Base-by-base conservation (phyloP, 2,329 filamentous ascomycete species). In the Fusarium neocosmosporiellum region DNA sequence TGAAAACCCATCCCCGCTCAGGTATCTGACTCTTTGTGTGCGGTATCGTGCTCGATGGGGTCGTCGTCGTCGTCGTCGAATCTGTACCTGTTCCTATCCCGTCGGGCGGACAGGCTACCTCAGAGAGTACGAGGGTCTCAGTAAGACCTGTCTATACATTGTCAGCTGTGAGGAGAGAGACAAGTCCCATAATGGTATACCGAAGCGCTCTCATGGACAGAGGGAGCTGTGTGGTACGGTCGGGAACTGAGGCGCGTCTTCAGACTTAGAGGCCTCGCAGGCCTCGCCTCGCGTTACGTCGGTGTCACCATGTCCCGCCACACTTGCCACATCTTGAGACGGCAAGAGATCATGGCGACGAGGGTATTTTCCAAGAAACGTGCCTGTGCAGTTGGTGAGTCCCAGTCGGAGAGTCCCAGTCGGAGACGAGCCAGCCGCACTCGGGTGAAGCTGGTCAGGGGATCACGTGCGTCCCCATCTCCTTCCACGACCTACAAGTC, bases 251-350 rank as follows among this genome's bases (percentile, higher is more conserved):
- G 59, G 53, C n/a, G 57, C 58, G 48, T 68, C 61, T 69, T 50
- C 46, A 59, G 58, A 61, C 43, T 46, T 54, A 67, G 59, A 61
- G 37, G 59, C 48, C 65, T 65, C 61, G 66, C 55, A 54, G 58
- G 50, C 63, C 34, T 70, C 62, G 62, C 58, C 63, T 75, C 39
- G 71, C 53, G 64, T 65, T 64, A 61, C 69, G 22, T 29, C 65
- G 33, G 75, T 77, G 62, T 59, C 27, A 69, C 75, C 27, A 3
- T 20, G 57, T 66, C 60, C 63, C 61, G 67, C 65, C 71, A 76
- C 62, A 60, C 34, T 66, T 67, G 62, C 67, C 70, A 66, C 58
- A 61, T 65, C 27, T 63, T 67, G 36, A 54, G 65, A 62, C 53
- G 62, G 50, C 58, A 20, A 37, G 46, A 60, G 37, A 22, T 54